Evolutionary conservation across 2,329 filamentous ascomycete species (phyloP).

Genomic region (Colletotrichum nymphaeae): DNA sequence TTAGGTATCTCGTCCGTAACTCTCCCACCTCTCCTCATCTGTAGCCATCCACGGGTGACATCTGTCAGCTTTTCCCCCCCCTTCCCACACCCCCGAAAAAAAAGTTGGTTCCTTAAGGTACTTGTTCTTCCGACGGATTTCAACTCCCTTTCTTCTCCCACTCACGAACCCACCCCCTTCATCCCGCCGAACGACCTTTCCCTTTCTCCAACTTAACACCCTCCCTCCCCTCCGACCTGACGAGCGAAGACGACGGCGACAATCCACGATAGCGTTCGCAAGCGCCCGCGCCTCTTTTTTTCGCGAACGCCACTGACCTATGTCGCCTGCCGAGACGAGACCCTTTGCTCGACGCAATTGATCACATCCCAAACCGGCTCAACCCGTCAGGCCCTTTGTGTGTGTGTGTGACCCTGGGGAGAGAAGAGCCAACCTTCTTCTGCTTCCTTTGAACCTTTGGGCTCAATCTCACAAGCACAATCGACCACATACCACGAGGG

Average conservation of each 20-base stretch:
- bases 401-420: background rate
- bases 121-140: conserved; percentile 1
- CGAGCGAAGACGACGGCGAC: conserved; percentile 19
- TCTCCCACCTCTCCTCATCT: conserved; percentile 1
- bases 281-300: background rate
- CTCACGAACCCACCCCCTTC: conserved; percentile 10
- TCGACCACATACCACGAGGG: background rate
- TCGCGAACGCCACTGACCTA: conserved; percentile 26
- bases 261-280: conserved; percentile 2
- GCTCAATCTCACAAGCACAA: background rate
- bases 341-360: conserved; percentile 14
- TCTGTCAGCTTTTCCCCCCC: conserved; percentile 29
- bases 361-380: conserved; percentile 10
- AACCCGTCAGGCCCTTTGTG: conserved; percentile 7
- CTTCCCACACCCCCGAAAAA: conserved; percentile 16
- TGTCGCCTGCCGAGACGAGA: conserved; percentile 30
- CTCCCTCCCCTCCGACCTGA: background rate
- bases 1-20: background rate
- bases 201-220: background rate
- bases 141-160: conserved; percentile 10
- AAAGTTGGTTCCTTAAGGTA: conserved; percentile 23
- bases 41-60: conserved; percentile 22
- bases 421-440: background rate
- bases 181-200: conserved; percentile 6
- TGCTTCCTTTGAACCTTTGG: conserved; percentile 3